These are phyloP conservation scores for Euphorbia tirucalli DNA, from an alignment of 345 rosid species.

Conservation along the genomic window DNA sequence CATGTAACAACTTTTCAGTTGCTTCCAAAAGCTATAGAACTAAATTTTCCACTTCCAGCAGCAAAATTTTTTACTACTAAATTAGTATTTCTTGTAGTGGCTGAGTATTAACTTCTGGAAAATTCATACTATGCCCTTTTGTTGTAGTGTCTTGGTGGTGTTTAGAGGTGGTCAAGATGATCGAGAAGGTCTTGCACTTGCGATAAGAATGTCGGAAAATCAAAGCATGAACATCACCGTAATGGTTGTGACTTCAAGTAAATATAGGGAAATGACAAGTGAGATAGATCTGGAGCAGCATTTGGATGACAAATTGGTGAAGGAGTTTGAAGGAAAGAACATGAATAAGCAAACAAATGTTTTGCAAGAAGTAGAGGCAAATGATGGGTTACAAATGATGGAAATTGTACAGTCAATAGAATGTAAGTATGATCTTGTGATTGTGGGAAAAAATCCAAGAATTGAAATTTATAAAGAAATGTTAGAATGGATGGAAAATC, in stretches of 20 bases:
- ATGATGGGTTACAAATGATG: slow-evolving; percentile 12
- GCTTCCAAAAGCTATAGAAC: no score
- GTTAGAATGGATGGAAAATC: slow-evolving; percentile 27
- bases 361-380: not conserved
- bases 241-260: slow-evolving; percentile 2
- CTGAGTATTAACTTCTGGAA: no score
- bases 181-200: slow-evolving; percentile 35
- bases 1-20: no score
- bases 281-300: not conserved
- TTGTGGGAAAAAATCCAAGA: slow-evolving; percentile 26
- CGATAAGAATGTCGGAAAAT: slow-evolving; percentile 22
- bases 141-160: slow-evolving; percentile 16
- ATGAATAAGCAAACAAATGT: not conserved
- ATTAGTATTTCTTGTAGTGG: no score
- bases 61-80: no score
- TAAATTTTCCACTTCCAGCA: no score
- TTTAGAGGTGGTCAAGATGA: slow-evolving; percentile 37
- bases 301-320: slow-evolving; percentile 18
- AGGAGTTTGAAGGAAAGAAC: slow-evolving; percentile 17
- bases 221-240: slow-evolving; percentile 19
- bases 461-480: slow-evolving; percentile 20
- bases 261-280: not conserved
- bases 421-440: slow-evolving; percentile 21
- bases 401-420: slow-evolving; percentile 11
- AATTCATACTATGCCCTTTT: no score